A percentile compares a stretch with the other conserved stretches of the same genome.
Conservation (phyloP, 2,329 filamentous ascomycete genomes). For the Leptographium lundbergii region DNA sequence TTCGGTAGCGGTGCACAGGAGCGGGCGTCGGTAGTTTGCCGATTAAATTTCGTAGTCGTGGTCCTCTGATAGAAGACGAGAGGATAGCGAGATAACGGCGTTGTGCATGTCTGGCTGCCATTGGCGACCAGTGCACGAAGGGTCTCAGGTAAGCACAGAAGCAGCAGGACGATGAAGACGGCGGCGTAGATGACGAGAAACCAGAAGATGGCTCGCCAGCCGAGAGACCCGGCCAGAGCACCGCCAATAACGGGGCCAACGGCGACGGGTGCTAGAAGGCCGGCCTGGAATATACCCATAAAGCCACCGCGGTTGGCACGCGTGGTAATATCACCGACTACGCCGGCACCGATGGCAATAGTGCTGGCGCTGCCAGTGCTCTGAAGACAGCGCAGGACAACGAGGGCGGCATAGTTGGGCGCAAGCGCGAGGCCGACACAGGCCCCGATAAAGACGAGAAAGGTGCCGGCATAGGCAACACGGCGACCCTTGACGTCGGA, state of each 20-base stretch:
- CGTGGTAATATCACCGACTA: slow-evolving; percentile 59
- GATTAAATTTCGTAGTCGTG: slow-evolving; percentile 12
- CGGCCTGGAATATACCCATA: slow-evolving; percentile 51
- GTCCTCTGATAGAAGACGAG: slow-evolving; percentile 24
- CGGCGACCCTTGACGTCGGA: slow-evolving; percentile 47
- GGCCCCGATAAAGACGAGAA: slow-evolving; percentile 43
- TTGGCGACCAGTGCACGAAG: slow-evolving; percentile 48
- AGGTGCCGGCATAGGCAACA: slow-evolving; percentile 48
- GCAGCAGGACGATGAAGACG: slow-evolving; percentile 38
- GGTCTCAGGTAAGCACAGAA: slow-evolving; percentile 45
- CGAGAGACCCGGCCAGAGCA: slow-evolving; percentile 46
- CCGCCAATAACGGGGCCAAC: slow-evolving; percentile 52
- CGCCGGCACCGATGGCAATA: slow-evolving; percentile 56
- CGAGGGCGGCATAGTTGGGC: slow-evolving; percentile 39
- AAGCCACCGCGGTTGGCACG: slow-evolving; percentile 58
- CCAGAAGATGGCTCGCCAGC: slow-evolving; percentile 58
- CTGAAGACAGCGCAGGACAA: slow-evolving; percentile 50
- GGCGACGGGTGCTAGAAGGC: slow-evolving; percentile 40
- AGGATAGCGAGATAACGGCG: slow-evolving; percentile 46
- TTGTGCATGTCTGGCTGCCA: slow-evolving; percentile 40
- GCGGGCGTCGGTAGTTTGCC: not conserved
- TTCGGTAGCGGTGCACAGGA: not conserved
- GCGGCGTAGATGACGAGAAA: slow-evolving; percentile 45
- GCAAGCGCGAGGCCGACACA: slow-evolving; percentile 49
- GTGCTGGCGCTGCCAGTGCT: slow-evolving; percentile 54